These are phyloP conservation scores for Aspergillus ostianus DNA, from an alignment of 495 filamentous ascomycete genomes.

Conservation along the genomic window DNA sequence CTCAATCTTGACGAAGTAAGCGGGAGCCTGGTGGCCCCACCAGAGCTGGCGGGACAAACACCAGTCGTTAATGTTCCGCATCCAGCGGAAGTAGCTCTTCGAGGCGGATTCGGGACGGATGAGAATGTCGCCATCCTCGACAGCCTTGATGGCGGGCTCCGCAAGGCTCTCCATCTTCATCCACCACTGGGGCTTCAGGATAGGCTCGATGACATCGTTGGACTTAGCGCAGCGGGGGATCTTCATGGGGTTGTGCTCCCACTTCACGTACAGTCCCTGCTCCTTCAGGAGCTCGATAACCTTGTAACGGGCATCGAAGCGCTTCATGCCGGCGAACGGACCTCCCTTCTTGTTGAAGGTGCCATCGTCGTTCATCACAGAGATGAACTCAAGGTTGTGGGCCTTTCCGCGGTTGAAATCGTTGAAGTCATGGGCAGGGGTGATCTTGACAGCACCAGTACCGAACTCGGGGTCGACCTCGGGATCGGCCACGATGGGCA, in stretches of 20 bases:
- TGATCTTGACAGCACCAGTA: slow-evolving; percentile 78
- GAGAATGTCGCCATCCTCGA: slow-evolving; percentile 65
- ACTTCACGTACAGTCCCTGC: slow-evolving; percentile 70
- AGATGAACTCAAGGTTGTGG: slow-evolving; percentile 58
- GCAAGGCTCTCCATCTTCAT: slow-evolving; percentile 64
- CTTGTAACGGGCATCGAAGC: slow-evolving; percentile 72
- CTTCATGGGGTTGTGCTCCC: slow-evolving; percentile 76
- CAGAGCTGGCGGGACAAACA: slow-evolving; percentile 80
- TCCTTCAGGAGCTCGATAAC: slow-evolving; percentile 69
- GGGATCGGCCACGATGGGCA: slow-evolving; percentile 69
- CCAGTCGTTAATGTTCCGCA: slow-evolving; percentile 75
- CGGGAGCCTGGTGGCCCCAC: slow-evolving; percentile 82
- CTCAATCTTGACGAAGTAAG: slow-evolving; percentile 69
- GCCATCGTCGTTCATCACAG: slow-evolving; percentile 57
- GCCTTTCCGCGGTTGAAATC: slow-evolving; percentile 70
- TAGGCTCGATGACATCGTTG: slow-evolving; percentile 79
- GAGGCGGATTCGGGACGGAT: slow-evolving; percentile 68
- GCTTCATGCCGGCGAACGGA: slow-evolving; percentile 63
- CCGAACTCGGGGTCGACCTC: slow-evolving; percentile 74
- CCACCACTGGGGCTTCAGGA: slow-evolving; percentile 80
- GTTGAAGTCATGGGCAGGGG: slow-evolving; percentile 75
- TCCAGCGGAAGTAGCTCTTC: slow-evolving; percentile 71
- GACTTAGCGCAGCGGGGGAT: slow-evolving; percentile 71
- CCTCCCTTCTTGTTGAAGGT: slow-evolving; percentile 64
- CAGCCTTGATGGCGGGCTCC: slow-evolving; percentile 61